Evolutionary conservation across 2,329 filamentous ascomycete species (phyloP).

Genomic region (Cadophora malorum): DNA sequence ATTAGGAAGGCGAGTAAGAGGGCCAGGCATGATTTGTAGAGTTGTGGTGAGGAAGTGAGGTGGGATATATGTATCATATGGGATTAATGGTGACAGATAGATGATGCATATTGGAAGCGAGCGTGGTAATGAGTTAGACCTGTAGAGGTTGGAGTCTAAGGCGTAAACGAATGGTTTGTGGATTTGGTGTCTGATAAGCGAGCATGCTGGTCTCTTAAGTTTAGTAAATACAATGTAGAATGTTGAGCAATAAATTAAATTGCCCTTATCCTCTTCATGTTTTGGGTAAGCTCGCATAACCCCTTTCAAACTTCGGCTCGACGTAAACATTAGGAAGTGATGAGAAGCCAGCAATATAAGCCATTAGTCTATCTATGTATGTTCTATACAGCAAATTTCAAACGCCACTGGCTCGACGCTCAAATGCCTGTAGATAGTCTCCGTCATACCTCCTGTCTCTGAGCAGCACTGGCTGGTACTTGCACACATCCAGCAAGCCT

Average conservation of each 20-base stretch:
- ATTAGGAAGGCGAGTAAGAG: slow-evolving; percentile 37
- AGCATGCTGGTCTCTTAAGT: background rate
- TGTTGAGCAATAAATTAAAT: too few species aligned
- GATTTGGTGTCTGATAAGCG: background rate
- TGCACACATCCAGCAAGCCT: slow-evolving; percentile 35
- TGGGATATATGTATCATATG: background rate
- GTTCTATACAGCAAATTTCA: background rate
- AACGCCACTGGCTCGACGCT: background rate
- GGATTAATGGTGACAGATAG: background rate
- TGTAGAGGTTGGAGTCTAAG: background rate
- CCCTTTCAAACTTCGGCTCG: background rate
- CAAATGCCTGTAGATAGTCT: background rate
- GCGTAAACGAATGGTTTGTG: background rate
- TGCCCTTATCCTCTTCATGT: too few species aligned
- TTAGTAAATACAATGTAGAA: too few species aligned
- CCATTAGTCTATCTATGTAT: background rate
- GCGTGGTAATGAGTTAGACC: background rate
- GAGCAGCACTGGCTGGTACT: slow-evolving; percentile 8
- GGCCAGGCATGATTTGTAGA: slow-evolving; percentile 38
- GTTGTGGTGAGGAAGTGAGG: background rate
- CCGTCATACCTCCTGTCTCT: slow-evolving; percentile 9
- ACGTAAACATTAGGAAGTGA: background rate
- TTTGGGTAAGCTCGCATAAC: background rate
- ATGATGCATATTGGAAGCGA: background rate
- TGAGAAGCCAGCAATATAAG: background rate